Evolutionary conservation across 2,329 filamentous ascomycete genomes (phyloP).

Genomic region (Grosmannia serpens): DNA sequence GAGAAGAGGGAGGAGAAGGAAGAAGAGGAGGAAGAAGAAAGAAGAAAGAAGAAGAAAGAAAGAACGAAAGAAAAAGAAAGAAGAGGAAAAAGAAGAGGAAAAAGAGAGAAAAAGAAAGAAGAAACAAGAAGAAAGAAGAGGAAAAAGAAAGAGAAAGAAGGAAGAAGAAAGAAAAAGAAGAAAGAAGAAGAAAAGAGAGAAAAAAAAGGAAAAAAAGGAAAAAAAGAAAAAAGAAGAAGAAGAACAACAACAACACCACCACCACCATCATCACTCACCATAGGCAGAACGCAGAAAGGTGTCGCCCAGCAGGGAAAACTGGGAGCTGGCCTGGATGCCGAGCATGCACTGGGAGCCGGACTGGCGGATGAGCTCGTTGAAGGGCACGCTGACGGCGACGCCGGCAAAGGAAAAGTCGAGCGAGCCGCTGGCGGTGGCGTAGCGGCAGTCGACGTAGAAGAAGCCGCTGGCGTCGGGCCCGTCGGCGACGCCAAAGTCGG

Average conservation of each 20-base stretch:
- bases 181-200: no score
- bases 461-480: constrained; percentile 28
- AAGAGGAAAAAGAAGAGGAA: no score
- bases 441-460: constrained; percentile 33
- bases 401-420: constrained; percentile 38
- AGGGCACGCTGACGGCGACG: constrained; percentile 36
- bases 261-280: no score
- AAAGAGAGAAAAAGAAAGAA: no score
- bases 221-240: no score
- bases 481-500: constrained; percentile 32
- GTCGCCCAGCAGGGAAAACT: constrained; percentile 44
- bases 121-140: no score
- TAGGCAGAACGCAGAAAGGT: constrained; percentile 46
- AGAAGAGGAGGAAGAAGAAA: background rate
- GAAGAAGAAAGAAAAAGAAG: no score
- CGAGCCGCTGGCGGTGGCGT: constrained; percentile 27
- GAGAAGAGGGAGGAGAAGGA: background rate
- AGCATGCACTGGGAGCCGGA: constrained; percentile 29
- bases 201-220: background rate
- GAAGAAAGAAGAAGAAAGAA: background rate
- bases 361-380: constrained; percentile 35
- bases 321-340: constrained; percentile 34
- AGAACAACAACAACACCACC: no score
- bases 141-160: no score
- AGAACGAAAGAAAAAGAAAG: no score